Evolutionary conservation across 257 asterid genomes (phyloP).

Genomic region (Jaltomata sinuosa): DNA sequence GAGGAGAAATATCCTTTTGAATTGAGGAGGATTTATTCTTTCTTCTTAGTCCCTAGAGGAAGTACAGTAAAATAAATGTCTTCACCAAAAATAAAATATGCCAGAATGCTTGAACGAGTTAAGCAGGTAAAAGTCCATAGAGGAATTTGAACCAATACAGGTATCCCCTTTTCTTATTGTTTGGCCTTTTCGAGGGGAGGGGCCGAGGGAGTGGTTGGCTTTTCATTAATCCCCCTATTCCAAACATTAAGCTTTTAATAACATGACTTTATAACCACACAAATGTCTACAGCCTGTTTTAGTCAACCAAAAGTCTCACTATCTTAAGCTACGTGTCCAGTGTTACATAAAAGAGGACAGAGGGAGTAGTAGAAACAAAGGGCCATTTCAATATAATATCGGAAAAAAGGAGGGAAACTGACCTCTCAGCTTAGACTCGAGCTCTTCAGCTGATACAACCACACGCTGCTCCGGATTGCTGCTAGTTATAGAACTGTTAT

Average conservation of each 20-base stretch:
- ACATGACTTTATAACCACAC: not conserved
- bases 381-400: not conserved
- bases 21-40: not conserved
- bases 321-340: not conserved
- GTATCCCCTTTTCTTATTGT: not conserved
- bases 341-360: not conserved
- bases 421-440: constrained; percentile 46
- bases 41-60: not conserved
- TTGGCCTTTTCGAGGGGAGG: not conserved
- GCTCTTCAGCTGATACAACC: constrained; percentile 41
- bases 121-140: not conserved
- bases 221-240: not conserved
- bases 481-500: constrained; percentile 35
- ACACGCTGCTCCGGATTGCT: constrained; percentile 32
- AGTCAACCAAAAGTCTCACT: not conserved
- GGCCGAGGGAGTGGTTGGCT: not conserved
- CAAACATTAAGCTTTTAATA: too few relatives aligned
- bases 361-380: not conserved
- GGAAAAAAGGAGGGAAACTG: not conserved
- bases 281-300: not conserved
- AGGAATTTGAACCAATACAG: not conserved
- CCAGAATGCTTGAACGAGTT: not conserved
- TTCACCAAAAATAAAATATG: not conserved
- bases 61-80: not conserved
- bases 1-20: not conserved